Conservation (phyloP, 164 flowering plant genomes). For the Magnolia changhungtana region DNA sequence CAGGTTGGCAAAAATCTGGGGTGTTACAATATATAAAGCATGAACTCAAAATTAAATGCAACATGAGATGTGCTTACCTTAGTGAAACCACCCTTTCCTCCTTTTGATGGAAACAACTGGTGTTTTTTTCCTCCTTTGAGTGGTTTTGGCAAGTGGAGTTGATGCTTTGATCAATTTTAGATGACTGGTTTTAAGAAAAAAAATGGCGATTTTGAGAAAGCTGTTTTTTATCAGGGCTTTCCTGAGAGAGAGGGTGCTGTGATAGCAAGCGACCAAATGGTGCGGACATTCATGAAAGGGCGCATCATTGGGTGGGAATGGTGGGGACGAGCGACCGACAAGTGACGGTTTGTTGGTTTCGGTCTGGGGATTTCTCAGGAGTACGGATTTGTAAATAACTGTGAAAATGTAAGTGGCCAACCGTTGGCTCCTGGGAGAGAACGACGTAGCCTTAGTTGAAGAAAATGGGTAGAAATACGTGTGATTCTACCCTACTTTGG, state of each 20-base stretch:
- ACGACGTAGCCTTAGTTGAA: conserved; percentile 21
- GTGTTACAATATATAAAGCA: conserved; percentile 38
- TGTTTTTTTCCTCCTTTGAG: not conserved
- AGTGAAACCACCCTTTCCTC: conserved; percentile 16
- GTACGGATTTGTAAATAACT: conserved; percentile 8
- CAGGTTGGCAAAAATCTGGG: no score
- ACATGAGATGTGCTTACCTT: conserved; percentile 26
- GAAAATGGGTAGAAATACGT: no score
- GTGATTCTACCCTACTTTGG: no score
- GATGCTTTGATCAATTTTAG: not conserved
- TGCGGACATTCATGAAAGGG: conserved; percentile 1
- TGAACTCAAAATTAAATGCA: conserved; percentile 22
- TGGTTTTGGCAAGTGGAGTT: not conserved
- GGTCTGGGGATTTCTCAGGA: conserved; percentile 4
- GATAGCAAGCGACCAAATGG: conserved; percentile 2
- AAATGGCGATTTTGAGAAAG: no score
- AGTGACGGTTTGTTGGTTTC: conserved; percentile 30
- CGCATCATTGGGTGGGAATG: conserved; percentile 4
- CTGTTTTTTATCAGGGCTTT: not conserved
- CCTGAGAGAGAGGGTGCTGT: not conserved
- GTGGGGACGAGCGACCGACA: conserved; percentile 14
- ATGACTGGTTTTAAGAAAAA: not conserved
- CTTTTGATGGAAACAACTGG: not conserved
- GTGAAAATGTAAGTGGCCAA: conserved; percentile 34
- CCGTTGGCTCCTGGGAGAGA: conserved; percentile 38